Conservation (phyloP, 2,329 filamentous ascomycete species). For the Nemania abortiva region DNA sequence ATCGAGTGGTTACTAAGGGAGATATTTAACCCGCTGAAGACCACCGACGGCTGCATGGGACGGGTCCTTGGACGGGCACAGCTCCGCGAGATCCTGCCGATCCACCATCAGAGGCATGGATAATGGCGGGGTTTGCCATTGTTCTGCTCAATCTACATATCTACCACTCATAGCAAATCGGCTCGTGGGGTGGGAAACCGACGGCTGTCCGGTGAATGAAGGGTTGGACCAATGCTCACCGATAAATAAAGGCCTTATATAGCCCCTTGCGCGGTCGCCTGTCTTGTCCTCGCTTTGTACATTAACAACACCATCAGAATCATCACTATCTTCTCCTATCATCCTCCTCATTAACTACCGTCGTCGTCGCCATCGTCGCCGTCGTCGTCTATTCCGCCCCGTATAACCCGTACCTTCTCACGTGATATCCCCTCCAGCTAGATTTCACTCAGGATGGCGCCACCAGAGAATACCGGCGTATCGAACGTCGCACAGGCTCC, state of each 20-base stretch:
- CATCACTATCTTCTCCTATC: neutral
- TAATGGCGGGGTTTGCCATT: conserved; percentile 45
- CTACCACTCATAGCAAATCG: conserved; percentile 40
- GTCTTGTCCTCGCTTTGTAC: conserved; percentile 11
- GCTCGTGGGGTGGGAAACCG: neutral
- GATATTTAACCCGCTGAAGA: conserved; percentile 48
- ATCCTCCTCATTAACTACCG: neutral
- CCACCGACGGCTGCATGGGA: conserved; percentile 38
- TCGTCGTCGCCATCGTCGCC: conserved; percentile 4
- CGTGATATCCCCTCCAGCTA: neutral
- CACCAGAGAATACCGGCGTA: conserved; percentile 45
- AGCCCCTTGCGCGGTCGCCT: conserved; percentile 5
- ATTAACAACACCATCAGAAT: conserved; percentile 1
- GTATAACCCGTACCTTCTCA: neutral
- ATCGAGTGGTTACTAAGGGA: conserved; percentile 41
- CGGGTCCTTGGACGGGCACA: conserved; percentile 38
- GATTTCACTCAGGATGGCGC: conserved; percentile 44
- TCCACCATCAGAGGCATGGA: conserved; percentile 42
- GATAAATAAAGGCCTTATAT: conserved; percentile 33
- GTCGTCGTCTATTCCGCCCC: neutral
- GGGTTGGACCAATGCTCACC: conserved; percentile 1
- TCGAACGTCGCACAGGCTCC: conserved; percentile 47
- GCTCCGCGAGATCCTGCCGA: conserved; percentile 44
- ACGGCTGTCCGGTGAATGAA: conserved; percentile 3
- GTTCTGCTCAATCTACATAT: conserved; percentile 37